phyloP scores from a whole-genome alignment of 345 rosid genomes.

The Garcia nutans region DNA sequence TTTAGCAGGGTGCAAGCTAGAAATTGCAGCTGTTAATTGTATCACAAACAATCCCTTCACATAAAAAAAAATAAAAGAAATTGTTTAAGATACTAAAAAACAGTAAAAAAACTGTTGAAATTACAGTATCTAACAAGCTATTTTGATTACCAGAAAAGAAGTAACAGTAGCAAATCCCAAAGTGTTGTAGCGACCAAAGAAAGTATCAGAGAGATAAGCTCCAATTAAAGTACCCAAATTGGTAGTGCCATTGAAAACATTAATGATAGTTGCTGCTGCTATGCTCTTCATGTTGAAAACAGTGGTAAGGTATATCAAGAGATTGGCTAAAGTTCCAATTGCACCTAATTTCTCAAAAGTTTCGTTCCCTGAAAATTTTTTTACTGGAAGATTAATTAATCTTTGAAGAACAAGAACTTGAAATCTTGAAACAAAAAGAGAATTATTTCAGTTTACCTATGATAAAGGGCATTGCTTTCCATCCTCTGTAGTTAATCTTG shows the following conservation, averaged over 20 bases:
- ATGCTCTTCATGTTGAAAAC: conserved; percentile 68
- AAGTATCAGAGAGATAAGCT: conserved; percentile 74
- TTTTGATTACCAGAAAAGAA: conserved; percentile 56
- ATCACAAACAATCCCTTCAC: conserved; percentile 22
- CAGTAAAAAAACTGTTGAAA: not conserved
- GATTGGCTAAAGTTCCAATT: conserved; percentile 71
- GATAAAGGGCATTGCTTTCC: conserved; percentile 73
- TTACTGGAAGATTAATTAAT: not conserved
- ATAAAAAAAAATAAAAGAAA: not conserved
- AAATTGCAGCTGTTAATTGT: conserved; percentile 20
- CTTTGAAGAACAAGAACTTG: not conserved
- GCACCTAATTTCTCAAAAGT: conserved; percentile 93
- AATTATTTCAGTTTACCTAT: conserved; percentile 40
- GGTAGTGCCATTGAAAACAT: conserved; percentile 66
- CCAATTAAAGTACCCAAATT: conserved; percentile 72
- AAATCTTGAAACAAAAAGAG: not conserved
- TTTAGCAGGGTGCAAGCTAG: conserved; percentile 18
- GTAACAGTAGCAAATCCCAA: conserved; percentile 56
- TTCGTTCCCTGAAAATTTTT: conserved; percentile 51
- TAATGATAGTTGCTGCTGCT: conserved; percentile 70
- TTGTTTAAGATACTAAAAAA: not conserved
- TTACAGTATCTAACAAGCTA: not conserved
- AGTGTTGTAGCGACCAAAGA: conserved; percentile 84
- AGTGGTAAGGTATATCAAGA: conserved; percentile 67
- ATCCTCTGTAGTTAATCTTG: conserved; percentile 56